Base-by-base conservation (phyloP, 805 yeast genomes). In the Ogataea methylovora region DNA sequence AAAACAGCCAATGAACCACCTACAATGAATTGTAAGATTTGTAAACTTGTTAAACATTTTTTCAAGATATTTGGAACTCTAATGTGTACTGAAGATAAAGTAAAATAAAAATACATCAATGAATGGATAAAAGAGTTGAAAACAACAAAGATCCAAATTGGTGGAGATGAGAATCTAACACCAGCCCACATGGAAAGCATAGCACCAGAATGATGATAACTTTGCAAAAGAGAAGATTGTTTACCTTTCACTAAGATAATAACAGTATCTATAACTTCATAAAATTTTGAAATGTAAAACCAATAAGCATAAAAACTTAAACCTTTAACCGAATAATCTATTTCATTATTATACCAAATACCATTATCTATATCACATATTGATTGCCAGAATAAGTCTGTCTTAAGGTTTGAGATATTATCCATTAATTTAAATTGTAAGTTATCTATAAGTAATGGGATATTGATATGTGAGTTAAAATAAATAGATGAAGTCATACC, bases 101-200 rank as follows among this genome's bases (percentile, higher is more conserved):
- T 61, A 61, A 73, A 80, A 60, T 80, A 80, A 37, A 73, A 67
- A 64, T 80, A 80, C 87, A 80, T 80, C 52, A 80, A 67, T 18
- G 82, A 63, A 61, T 80, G 87, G 50, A 80, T 79, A 52, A 80
- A 73, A n/a, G 85, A 79, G 64, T 80, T 80, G 71, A 80, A 80
- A 18, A 76, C 84, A 29, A 79, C 85, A 58, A 80, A 80, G 47
- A 80, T 76, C 87, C 87, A 80, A 52, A 80, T 80, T 24, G 87
- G 87, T 5, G 86, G 84, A 11, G 84, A 70, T 33, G 71, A 72
- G 56, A 61, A 80, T 37, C 86, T 62, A 36, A 77, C 71, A 2
- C 87, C 87, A 7, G 83, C 72, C 86, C 86, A 80, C 87, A 80
- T 80, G 39, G 84, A 78, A 57, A 80, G 61, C 76, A 80, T 80